Percentiles rank a stretch among this genome's conserved stretches.
phyloP scores from a whole-genome alignment of 805 yeast genomes.

The Candida palmyrensis region DNA sequence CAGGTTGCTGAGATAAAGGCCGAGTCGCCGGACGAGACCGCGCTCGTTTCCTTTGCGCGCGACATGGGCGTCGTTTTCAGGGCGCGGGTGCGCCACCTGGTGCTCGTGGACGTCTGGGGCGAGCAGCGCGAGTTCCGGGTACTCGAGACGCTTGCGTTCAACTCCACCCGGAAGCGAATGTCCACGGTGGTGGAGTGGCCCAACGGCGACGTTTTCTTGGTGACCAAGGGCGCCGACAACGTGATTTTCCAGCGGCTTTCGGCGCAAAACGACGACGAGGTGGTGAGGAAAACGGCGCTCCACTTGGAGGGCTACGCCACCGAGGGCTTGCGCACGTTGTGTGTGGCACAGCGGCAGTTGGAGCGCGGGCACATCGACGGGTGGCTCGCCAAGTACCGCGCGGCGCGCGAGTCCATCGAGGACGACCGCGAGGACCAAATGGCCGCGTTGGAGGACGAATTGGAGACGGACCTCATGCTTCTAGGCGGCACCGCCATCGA shows the following conservation, averaged over 20 bases:
- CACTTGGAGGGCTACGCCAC: conserved; percentile 67
- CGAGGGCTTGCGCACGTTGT: conserved; percentile 74
- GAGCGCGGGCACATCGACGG: conserved; percentile 38
- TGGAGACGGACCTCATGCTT: conserved; percentile 53
- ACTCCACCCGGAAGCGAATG: conserved; percentile 75
- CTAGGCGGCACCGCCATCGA: conserved; percentile 83
- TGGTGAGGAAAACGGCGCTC: conserved; percentile 52
- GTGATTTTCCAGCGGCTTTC: conserved; percentile 46
- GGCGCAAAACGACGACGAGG: conserved; percentile 33
- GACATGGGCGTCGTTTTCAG: conserved; percentile 65
- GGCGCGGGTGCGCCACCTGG: conserved; percentile 46
- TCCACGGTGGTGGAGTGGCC: conserved; percentile 54
- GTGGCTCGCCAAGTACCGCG: conserved; percentile 54
- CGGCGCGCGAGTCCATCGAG: conserved; percentile 52
- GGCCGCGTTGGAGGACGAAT: conserved; percentile 50
- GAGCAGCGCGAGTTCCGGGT: conserved; percentile 40
- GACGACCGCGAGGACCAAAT: conserved; percentile 54
- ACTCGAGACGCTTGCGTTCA: conserved; percentile 56
- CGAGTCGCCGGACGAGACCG: conserved; percentile 81
- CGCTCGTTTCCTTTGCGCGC: conserved; percentile 70
- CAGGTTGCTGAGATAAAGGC: conserved; percentile 54
- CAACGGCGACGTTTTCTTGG: conserved; percentile 39
- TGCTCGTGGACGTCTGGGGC: conserved; percentile 44
- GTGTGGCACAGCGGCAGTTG: conserved; percentile 57
- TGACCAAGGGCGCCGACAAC: conserved; percentile 74